Conservation (phyloP, 768 basidiomycete species). For the Chlorophyllum brunneum region DNA sequence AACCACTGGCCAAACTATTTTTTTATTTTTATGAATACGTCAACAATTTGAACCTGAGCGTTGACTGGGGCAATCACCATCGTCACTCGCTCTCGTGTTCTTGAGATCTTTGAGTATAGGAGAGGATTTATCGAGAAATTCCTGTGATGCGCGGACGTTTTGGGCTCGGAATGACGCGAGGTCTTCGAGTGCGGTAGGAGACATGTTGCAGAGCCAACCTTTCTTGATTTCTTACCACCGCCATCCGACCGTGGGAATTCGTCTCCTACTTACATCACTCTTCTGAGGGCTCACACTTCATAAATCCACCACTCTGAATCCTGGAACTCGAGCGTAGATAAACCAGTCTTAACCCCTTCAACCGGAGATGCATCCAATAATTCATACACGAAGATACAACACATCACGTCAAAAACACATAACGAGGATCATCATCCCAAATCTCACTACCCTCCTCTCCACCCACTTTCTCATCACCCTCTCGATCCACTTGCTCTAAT, state of each 20-base stretch:
- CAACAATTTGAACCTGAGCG: constrained; percentile 7
- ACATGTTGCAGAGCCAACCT: constrained; percentile 30
- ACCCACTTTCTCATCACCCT: constrained; percentile 25
- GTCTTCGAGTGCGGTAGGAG: constrained; percentile 44
- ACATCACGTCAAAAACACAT: constrained; percentile 45
- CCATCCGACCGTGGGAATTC: too few relatives aligned
- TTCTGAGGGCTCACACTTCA: too few relatives aligned
- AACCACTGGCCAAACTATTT: constrained; percentile 70
- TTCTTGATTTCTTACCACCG: too few relatives aligned
- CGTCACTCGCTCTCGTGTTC: constrained; percentile 48
- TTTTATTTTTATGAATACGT: background rate
- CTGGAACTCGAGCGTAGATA: too few relatives aligned
- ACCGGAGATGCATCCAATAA: too few relatives aligned
- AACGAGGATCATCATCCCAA: constrained; percentile 48
- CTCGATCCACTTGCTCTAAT: constrained; percentile 7
- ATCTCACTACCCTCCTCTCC: constrained; percentile 31
- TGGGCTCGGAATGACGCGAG: constrained; percentile 52
- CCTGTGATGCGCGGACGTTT: constrained; percentile 52
- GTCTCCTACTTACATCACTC: too few relatives aligned
- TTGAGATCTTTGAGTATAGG: constrained; percentile 42
- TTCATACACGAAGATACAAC: too few relatives aligned
- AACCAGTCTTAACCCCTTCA: too few relatives aligned
- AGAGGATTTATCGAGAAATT: constrained; percentile 52
- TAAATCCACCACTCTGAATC: too few relatives aligned
- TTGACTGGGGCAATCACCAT: constrained; percentile 38